Evolutionary conservation across 2,329 filamentous ascomycete species (phyloP).

Genomic region (Raffaelea arxii): DNA sequence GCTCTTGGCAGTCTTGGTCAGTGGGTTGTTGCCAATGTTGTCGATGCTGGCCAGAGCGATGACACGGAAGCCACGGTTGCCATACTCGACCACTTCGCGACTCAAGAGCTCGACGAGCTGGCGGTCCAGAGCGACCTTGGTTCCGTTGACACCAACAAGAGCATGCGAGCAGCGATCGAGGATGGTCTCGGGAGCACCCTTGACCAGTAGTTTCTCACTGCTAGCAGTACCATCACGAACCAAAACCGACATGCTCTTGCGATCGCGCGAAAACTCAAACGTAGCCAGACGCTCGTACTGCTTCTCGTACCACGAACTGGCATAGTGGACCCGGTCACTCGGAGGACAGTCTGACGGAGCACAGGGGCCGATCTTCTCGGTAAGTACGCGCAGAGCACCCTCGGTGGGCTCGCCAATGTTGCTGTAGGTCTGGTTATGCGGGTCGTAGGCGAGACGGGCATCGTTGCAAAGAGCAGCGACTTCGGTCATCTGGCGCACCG

Average conservation of each 20-base stretch:
- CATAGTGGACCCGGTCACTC: constrained; percentile 64
- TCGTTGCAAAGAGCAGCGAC: constrained; percentile 81
- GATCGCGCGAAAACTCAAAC: constrained; percentile 93
- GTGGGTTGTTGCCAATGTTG: constrained; percentile 58
- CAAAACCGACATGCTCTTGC: constrained; percentile 98
- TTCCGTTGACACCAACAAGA: constrained; percentile 68
- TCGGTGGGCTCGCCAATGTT: constrained; percentile 93
- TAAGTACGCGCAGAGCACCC: constrained; percentile 79
- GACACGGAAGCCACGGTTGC: constrained; percentile 84
- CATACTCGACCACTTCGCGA: constrained; percentile 79
- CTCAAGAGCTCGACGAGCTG: constrained; percentile 61
- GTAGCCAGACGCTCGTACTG: constrained; percentile 68
- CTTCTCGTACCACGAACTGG: constrained; percentile 77
- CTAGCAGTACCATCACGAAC: constrained; percentile 54
- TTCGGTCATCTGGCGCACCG: constrained; percentile 67
- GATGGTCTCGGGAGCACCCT: constrained; percentile 91
- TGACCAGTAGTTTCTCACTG: constrained; percentile 74
- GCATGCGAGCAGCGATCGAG: constrained; percentile 83
- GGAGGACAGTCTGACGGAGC: constrained; percentile 44
- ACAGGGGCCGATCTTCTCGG: constrained; percentile 87
- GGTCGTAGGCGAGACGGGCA: constrained; percentile 71
- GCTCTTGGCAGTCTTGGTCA: constrained; percentile 67
- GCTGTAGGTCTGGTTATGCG: constrained; percentile 62
- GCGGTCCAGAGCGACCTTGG: constrained; percentile 61
- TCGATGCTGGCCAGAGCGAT: constrained; percentile 86